Percentiles rank a stretch among this genome's conserved stretches.
Conservation (phyloP, 768 basidiomycete species). For the Rhizopogon vulgaris region DNA sequence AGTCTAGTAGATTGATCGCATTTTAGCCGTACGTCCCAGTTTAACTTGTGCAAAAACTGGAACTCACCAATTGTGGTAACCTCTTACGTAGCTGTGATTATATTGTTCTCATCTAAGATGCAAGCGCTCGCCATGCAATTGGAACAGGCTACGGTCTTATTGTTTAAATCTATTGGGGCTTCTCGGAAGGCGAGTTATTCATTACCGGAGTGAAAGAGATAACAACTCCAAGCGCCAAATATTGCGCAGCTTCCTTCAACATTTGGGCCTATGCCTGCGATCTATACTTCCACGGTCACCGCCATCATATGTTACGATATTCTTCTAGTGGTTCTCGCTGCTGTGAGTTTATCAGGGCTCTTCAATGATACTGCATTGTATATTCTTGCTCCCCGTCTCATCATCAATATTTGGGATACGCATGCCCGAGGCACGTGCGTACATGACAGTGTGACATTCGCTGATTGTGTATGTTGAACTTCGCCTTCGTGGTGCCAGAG, state of each 20-base stretch:
- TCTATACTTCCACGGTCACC: too few relatives aligned
- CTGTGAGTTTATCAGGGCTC: background rate
- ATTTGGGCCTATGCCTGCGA: too few relatives aligned
- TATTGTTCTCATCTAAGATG: background rate
- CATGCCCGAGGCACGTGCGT: background rate
- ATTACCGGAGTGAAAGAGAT: too few relatives aligned
- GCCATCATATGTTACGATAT: too few relatives aligned
- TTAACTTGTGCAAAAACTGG: too few relatives aligned
- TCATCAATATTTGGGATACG: background rate
- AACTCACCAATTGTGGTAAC: too few relatives aligned
- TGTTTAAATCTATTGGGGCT: background rate
- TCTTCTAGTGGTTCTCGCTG: too few relatives aligned
- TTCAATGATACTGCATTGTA: background rate
- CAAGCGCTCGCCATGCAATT: background rate
- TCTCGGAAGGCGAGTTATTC: background rate
- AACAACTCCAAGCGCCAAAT: too few relatives aligned
- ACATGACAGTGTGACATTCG: background rate
- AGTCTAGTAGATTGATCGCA: background rate
- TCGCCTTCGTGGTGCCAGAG: too few relatives aligned
- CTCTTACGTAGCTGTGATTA: background rate
- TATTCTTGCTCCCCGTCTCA: background rate
- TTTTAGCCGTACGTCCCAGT: background rate
- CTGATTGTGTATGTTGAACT: background rate
- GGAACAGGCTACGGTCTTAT: background rate
- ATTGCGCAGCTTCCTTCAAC: too few relatives aligned